Evolutionary conservation across 2,329 filamentous ascomycete genomes (phyloP).

Genomic region (Apiospora phragmitis): DNA sequence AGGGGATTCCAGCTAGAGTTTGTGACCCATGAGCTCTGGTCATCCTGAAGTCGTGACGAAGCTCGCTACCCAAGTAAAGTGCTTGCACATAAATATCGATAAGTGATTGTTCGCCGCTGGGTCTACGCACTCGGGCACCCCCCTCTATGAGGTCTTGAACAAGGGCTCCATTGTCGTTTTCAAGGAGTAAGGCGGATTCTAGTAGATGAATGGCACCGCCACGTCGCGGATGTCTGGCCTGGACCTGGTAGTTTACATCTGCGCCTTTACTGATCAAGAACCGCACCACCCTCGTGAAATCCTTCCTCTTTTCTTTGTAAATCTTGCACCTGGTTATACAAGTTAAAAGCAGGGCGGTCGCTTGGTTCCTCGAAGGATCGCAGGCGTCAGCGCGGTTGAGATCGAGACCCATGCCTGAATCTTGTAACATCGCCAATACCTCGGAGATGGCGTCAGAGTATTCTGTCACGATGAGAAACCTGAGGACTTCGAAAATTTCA

Average conservation of each 20-base stretch:
- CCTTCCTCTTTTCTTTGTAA: not conserved
- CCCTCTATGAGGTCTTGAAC: not conserved
- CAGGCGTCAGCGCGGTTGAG: not conserved
- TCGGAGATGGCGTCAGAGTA: not conserved
- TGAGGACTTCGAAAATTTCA: not conserved
- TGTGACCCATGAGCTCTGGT: not conserved
- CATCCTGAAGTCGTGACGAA: fast-evolving
- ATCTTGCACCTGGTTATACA: not conserved
- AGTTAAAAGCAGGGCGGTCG: not conserved
- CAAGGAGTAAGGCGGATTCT: not conserved
- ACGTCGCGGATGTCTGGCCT: too few species aligned
- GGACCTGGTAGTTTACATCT: not conserved
- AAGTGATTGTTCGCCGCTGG: not conserved
- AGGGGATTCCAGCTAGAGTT: too few species aligned
- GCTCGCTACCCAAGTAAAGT: fast-evolving
- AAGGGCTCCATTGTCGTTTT: not conserved
- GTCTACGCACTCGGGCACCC: not conserved
- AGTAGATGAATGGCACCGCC: too few species aligned
- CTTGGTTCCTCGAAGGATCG: not conserved
- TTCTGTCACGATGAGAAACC: fast-evolving
- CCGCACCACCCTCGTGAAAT: not conserved
- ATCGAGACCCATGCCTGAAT: not conserved
- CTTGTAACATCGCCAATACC: fast-evolving
- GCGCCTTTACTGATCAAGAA: not conserved
- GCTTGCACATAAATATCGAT: not conserved